These are phyloP conservation scores for Poa pratensis DNA, from an alignment of 176 grass and related monocot genomes.

Conservation along the genomic window DNA sequence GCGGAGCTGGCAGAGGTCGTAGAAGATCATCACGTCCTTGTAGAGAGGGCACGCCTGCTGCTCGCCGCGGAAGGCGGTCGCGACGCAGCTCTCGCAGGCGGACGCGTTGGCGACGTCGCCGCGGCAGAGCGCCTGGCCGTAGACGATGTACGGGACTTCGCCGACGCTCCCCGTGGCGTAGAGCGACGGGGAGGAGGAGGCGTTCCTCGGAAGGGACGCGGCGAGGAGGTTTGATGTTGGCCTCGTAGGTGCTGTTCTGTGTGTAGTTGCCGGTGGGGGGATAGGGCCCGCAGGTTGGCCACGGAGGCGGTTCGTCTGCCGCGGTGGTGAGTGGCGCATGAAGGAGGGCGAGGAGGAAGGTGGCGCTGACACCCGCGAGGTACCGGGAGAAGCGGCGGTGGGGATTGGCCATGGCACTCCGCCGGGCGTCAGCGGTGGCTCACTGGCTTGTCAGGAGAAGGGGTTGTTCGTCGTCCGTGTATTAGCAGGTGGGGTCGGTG, in stretches of 20 bases:
- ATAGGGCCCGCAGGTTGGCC: slow-evolving; percentile 9
- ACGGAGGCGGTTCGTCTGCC: background rate
- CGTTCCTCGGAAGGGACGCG: slow-evolving; percentile 34
- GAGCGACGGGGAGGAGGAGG: slow-evolving; percentile 18
- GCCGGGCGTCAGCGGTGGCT: background rate
- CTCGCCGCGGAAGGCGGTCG: slow-evolving; percentile 34
- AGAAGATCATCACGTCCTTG: slow-evolving; percentile 44
- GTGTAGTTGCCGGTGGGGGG: slow-evolving; percentile 18
- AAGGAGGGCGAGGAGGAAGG: background rate
- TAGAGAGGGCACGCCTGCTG: slow-evolving; percentile 22
- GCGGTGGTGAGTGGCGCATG: background rate
- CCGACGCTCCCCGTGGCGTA: slow-evolving; percentile 1
- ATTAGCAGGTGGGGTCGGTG: background rate
- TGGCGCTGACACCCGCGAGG: background rate
- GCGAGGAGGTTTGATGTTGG: slow-evolving; percentile 33
- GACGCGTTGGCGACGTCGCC: slow-evolving; percentile 38
- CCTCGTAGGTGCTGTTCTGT: slow-evolving; percentile 22
- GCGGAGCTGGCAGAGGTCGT: slow-evolving; percentile 59
- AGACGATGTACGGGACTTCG: slow-evolving; percentile 27
- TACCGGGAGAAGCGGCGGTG: background rate
- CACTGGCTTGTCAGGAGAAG: background rate
- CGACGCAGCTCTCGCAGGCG: slow-evolving; percentile 35
- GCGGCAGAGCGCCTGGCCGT: slow-evolving; percentile 50
- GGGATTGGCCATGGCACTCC: background rate
- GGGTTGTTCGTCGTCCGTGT: background rate